Conservation (phyloP, 2,329 filamentous ascomycete genomes). For the Huntiella omanensis region DNA sequence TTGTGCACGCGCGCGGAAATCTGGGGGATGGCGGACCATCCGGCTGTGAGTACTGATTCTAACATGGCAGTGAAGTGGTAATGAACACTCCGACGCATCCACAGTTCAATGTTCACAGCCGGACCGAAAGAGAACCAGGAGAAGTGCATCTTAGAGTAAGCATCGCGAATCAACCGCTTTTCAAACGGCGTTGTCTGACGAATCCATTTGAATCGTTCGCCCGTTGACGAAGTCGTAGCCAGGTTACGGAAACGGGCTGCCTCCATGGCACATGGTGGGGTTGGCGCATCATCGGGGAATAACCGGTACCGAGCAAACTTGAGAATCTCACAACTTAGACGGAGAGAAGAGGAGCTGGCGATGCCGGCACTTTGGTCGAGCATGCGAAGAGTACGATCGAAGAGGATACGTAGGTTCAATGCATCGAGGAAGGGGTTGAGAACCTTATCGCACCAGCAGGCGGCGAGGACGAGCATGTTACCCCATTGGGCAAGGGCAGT, state of each 20-base stretch:
- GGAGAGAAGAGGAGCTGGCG: slow-evolving; percentile 45
- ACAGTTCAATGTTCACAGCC: too few relatives aligned
- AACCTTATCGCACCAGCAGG: slow-evolving; percentile 50
- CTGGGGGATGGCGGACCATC: too few relatives aligned
- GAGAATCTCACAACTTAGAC: slow-evolving; percentile 57
- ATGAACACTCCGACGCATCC: too few relatives aligned
- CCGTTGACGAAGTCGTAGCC: slow-evolving; percentile 1
- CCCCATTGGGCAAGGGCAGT: slow-evolving; percentile 97
- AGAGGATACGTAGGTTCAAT: slow-evolving; percentile 37
- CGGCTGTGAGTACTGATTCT: too few relatives aligned
- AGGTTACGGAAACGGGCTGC: slow-evolving; percentile 2
- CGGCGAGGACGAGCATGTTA: slow-evolving; percentile 78
- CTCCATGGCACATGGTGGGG: background rate
- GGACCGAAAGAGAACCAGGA: background rate
- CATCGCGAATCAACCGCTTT: background rate
- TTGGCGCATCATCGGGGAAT: slow-evolving; percentile 14
- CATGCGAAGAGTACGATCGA: slow-evolving; percentile 59
- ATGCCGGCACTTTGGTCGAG: slow-evolving; percentile 50
- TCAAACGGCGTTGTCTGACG: background rate
- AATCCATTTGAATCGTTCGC: slow-evolving; percentile 2
- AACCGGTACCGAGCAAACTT: slow-evolving; percentile 31
- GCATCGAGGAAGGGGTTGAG: slow-evolving; percentile 39
- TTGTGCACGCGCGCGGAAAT: too few relatives aligned
- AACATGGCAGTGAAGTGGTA: too few relatives aligned
- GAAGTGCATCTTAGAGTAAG: background rate